phyloP scores from a whole-genome alignment of 2,329 filamentous ascomycete genomes.

The Ophiocordyceps camponoti-leonardi region DNA sequence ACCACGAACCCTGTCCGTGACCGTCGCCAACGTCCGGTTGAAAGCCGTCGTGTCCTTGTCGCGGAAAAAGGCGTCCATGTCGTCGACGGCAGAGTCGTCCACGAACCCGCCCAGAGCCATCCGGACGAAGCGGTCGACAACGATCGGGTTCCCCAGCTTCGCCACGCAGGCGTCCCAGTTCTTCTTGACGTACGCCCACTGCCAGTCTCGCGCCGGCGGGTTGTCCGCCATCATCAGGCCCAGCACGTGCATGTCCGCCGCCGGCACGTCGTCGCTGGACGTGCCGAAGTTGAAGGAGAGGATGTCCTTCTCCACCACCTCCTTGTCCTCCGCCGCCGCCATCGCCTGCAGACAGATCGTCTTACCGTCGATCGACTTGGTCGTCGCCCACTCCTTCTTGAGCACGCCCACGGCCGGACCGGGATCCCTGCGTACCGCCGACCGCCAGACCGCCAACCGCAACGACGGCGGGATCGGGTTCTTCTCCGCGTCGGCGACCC shows the following conservation, averaged over 20 bases:
- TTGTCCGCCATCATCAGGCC: conserved; percentile 59
- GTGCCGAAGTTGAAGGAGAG: conserved; percentile 65
- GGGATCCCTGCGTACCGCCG: conserved; percentile 54
- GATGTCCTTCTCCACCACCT: conserved; percentile 48
- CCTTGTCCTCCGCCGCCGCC: conserved; percentile 51
- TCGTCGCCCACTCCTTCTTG: conserved; percentile 70
- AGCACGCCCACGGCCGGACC: conserved; percentile 54
- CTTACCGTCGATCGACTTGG: conserved; percentile 77
- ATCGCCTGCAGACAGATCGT: conserved; percentile 67
- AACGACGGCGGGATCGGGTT: conserved; percentile 66
- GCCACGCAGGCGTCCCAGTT: conserved; percentile 62
- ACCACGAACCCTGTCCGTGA: conserved; percentile 70
- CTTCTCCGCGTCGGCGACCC: conserved; percentile 49
- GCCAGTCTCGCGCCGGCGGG: conserved; percentile 48
- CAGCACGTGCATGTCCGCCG: conserved; percentile 76
- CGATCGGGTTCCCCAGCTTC: conserved; percentile 67
- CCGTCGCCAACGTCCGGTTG: conserved; percentile 70
- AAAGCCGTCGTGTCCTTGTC: conserved; percentile 75
- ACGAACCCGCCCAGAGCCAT: conserved; percentile 65
- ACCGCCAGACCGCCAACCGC: conserved; percentile 63
- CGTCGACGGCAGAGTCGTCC: conserved; percentile 47
- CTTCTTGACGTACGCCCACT: conserved; percentile 75
- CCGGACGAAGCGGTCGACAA: conserved; percentile 78
- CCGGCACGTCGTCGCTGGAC: conserved; percentile 48
- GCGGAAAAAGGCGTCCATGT: conserved; percentile 74